Conservation (phyloP, 345 rosid genomes). For the Adansonia digitata region DNA sequence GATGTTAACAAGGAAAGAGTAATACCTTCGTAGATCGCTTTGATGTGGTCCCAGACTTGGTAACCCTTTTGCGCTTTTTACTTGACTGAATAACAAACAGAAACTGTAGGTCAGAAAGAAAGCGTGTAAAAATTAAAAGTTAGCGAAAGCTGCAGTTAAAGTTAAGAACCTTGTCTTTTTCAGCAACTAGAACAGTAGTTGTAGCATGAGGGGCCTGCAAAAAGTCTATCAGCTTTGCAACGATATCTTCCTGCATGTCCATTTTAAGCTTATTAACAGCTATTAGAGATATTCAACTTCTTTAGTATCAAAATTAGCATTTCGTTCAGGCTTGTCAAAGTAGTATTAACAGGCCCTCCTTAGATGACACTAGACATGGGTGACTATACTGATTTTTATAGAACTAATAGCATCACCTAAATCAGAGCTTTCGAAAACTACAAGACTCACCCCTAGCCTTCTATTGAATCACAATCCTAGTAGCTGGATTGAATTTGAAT, state of each 20-base stretch:
- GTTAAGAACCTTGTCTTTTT: slow-evolving; percentile 54
- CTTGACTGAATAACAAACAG: slow-evolving; percentile 38
- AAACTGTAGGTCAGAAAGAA: background rate
- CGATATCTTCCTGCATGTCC: slow-evolving; percentile 67
- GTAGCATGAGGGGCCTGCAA: slow-evolving; percentile 78
- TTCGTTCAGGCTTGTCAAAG: background rate
- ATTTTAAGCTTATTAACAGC: slow-evolving; percentile 13
- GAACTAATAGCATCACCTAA: background rate
- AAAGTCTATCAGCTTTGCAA: slow-evolving; percentile 59
- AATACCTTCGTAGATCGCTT: slow-evolving; percentile 63
- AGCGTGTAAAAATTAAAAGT: background rate
- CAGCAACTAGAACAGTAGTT: slow-evolving; percentile 46
- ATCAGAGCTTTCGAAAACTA: background rate
- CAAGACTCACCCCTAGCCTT: background rate
- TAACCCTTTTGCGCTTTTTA: slow-evolving; percentile 62
- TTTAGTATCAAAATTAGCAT: background rate
- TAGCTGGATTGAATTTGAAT: background rate
- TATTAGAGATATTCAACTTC: background rate
- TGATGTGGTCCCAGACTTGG: slow-evolving; percentile 48
- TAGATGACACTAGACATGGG: background rate
- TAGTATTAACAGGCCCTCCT: background rate
- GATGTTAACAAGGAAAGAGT: background rate
- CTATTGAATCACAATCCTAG: background rate
- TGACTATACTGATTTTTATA: background rate
- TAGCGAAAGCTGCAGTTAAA: background rate